Conservation (phyloP, 2,329 filamentous ascomycete genomes). For the Aspergillus texensis region DNA sequence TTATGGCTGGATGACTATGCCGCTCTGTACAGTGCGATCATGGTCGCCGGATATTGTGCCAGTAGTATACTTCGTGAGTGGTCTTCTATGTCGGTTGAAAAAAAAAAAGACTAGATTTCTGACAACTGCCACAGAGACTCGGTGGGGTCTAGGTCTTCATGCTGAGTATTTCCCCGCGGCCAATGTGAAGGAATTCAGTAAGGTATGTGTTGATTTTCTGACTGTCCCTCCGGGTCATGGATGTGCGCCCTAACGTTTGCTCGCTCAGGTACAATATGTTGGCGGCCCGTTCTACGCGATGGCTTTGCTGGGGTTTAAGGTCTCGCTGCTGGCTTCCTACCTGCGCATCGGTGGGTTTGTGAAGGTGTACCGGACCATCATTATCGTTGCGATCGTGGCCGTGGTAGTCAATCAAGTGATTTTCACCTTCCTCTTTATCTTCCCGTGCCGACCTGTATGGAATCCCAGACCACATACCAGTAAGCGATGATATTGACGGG, state of each 20-base stretch:
- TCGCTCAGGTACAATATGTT: constrained; percentile 29
- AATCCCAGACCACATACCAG: neutral
- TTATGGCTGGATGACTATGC: constrained; percentile 33
- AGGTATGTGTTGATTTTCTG: constrained; percentile 16
- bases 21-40: constrained; percentile 24
- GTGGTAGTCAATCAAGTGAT: constrained; percentile 44
- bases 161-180: constrained; percentile 22
- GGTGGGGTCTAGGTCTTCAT: constrained; percentile 30
- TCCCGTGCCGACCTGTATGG: constrained; percentile 32
- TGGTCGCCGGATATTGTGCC: constrained; percentile 22
- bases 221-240: neutral
- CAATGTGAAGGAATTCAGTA: constrained; percentile 31
- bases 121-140: constrained; percentile 23
- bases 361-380: constrained; percentile 35
- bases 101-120: neutral
- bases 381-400: constrained; percentile 39
- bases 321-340: constrained; percentile 51
- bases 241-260: neutral
- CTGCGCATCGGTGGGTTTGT: constrained; percentile 49
- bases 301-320: constrained; percentile 50
- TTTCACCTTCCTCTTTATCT: constrained; percentile 30
- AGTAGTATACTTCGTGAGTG: constrained; percentile 26
- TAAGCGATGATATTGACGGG: neutral
- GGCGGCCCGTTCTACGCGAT: constrained; percentile 32
- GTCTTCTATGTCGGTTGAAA: neutral